Percentiles rank a stretch among this genome's conserved stretches.
Evolutionary conservation across 2,329 filamentous ascomycete species (phyloP).

Genomic region (Penicillium sp.): DNA sequence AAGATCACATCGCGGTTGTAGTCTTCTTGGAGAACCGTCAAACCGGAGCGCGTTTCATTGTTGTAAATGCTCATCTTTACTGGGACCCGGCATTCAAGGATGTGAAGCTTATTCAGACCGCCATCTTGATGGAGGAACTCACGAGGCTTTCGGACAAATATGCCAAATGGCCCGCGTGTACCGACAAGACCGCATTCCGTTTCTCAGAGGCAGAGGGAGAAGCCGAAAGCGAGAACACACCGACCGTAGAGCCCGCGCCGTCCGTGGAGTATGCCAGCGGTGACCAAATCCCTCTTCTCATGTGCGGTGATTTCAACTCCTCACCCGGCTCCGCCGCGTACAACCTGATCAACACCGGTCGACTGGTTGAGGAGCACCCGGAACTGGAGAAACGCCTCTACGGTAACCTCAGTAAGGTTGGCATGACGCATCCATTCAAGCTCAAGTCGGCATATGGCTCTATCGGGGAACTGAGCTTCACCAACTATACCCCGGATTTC

Average conservation of each 20-base stretch:
- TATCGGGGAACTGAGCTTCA: conserved; percentile 83
- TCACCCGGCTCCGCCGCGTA: conserved; percentile 82
- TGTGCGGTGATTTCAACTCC: conserved; percentile 97
- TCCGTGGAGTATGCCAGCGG: conserved; percentile 82
- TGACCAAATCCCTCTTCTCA: conserved; percentile 80
- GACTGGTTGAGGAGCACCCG: conserved; percentile 69
- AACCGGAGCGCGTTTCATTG: conserved; percentile 85
- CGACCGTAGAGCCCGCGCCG: conserved; percentile 61
- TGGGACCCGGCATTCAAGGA: conserved; percentile 91
- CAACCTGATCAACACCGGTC: conserved; percentile 78
- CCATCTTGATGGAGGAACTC: conserved; percentile 89
- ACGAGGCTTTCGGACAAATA: conserved; percentile 83
- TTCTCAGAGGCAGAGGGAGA: conserved; percentile 52
- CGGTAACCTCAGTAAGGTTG: conserved; percentile 85
- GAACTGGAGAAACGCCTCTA: conserved; percentile 81
- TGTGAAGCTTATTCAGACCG: conserved; percentile 94
- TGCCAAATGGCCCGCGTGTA: conserved; percentile 70
- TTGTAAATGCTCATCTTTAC: conserved; percentile 89
- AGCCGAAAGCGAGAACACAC: conserved; percentile 44
- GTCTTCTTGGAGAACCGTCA: conserved; percentile 87
- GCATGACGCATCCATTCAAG: conserved; percentile 91
- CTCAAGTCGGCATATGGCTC: conserved; percentile 84
- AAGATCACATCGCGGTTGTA: conserved; percentile 92
- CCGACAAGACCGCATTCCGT: conserved; percentile 63
- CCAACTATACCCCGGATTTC: conserved; percentile 95